A percentile compares a stretch with the other conserved stretches of the same genome.
phyloP scores from a whole-genome alignment of 768 basidiomycete species.

The Termitomyces sp. region DNA sequence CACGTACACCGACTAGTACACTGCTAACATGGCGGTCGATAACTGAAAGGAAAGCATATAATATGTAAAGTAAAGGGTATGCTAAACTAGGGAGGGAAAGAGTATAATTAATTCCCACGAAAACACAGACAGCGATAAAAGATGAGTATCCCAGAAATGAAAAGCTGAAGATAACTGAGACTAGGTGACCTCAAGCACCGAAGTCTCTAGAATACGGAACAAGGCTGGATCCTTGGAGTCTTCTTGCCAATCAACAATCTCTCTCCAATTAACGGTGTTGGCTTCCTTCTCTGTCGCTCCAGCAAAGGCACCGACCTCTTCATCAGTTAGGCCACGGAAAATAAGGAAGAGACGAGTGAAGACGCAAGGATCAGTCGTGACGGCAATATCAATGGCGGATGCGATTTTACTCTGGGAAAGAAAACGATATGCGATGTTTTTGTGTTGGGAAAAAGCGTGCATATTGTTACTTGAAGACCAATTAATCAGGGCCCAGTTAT shows the following conservation, averaged over 20 bases:
- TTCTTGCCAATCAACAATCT: slow-evolving; percentile 78
- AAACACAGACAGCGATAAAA: not conserved
- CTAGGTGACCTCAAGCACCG: slow-evolving; percentile 68
- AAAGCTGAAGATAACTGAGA: not conserved
- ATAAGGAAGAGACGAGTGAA: slow-evolving; percentile 87
- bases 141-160: not conserved
- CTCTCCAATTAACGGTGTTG: slow-evolving; percentile 76
- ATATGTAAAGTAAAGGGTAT: slow-evolving; percentile 7
- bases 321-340: slow-evolving; percentile 78
- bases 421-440: slow-evolving; percentile 90
- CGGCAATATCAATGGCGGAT: slow-evolving; percentile 82
- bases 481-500: slow-evolving; percentile 1
- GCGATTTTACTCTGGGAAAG: slow-evolving; percentile 75
- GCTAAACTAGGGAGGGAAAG: slow-evolving; percentile 4
- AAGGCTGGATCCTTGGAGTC: slow-evolving; percentile 68
- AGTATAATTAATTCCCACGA: slow-evolving; percentile 5
- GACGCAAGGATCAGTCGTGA: slow-evolving; percentile 76
- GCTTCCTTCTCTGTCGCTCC: slow-evolving; percentile 87
- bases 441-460: slow-evolving; percentile 68
- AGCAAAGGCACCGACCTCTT: slow-evolving; percentile 71
- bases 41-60: slow-evolving; percentile 1
- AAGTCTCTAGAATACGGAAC: slow-evolving; percentile 79
- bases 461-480: slow-evolving; percentile 63
- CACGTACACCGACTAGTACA: slow-evolving; percentile 7
- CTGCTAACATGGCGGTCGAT: slow-evolving; percentile 1